Conservation (phyloP, 108 stramenopile genomes). For the Skeletonema tropicum region DNA sequence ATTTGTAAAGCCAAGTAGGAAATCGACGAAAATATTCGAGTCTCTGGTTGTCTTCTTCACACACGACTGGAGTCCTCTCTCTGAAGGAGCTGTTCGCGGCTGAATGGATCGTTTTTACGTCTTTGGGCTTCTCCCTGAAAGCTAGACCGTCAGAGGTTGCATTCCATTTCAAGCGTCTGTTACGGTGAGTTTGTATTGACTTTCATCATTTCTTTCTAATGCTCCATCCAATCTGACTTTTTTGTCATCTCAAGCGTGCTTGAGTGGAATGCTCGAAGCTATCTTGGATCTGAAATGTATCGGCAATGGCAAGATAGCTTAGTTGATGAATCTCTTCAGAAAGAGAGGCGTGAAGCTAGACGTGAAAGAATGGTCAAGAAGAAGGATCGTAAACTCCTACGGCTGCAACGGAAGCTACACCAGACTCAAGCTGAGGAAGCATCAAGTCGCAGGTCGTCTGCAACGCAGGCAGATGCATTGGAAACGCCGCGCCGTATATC, state of each 20-base stretch:
- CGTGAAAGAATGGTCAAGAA: constrained; percentile 31
- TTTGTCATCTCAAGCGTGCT: constrained; percentile 40
- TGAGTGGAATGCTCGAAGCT: constrained; percentile 65
- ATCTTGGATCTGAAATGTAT: constrained; percentile 80
- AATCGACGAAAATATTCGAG: constrained; percentile 73
- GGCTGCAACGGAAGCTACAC: constrained; percentile 71
- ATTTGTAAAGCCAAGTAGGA: constrained; percentile 70
- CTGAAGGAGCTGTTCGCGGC: constrained; percentile 80
- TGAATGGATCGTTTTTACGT: constrained; percentile 89
- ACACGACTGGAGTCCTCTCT: constrained; percentile 81
- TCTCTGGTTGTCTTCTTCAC: constrained; percentile 85
- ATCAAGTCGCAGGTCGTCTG: constrained; percentile 13
- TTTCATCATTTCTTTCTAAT: not conserved
- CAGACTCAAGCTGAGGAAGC: constrained; percentile 42
- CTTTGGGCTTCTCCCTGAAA: constrained; percentile 78
- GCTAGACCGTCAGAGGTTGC: constrained; percentile 84
- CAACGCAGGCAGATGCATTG: not conserved
- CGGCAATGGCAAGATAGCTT: constrained; percentile 75
- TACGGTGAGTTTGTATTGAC: constrained; percentile 16
- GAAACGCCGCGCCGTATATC: constrained; percentile 11
- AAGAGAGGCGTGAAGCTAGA: constrained; percentile 56
- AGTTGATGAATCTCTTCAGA: constrained; percentile 59
- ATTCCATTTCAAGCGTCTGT: constrained; percentile 83
- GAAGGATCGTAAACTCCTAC: constrained; percentile 65
- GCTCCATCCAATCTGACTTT: not conserved